Conservation (phyloP, 495 filamentous ascomycete genomes). For the Choiromyces venosus region DNA sequence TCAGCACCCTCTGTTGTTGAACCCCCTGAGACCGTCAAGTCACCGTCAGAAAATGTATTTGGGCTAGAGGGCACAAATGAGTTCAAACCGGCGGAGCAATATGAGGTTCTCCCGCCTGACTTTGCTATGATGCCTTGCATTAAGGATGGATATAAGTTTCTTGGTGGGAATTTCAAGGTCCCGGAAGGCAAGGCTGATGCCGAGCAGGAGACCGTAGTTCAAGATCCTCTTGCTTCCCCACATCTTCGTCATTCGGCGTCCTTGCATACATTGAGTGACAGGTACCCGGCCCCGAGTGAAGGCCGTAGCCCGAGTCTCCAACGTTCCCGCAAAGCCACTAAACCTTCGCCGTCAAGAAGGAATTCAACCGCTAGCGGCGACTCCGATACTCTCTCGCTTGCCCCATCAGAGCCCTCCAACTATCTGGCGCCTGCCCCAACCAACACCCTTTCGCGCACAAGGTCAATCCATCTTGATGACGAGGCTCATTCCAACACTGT, state of each 20-base stretch:
- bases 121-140: conserved; percentile 34
- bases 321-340: conserved; percentile 37
- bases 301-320: conserved; percentile 30
- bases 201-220: conserved; percentile 14
- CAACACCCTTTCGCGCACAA: conserved; percentile 29
- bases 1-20: conserved; percentile 12
- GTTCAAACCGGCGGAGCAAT: conserved; percentile 24
- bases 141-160: conserved; percentile 19
- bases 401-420: conserved; percentile 14
- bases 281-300: conserved; percentile 15
- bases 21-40: conserved; percentile 8
- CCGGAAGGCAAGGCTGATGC: conserved; percentile 18
- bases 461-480: conserved; percentile 39
- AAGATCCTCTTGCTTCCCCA: conserved; percentile 21
- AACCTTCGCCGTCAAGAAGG: conserved; percentile 27
- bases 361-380: conserved; percentile 22
- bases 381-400: conserved; percentile 17
- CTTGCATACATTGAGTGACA: conserved; percentile 30
- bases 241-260: conserved; percentile 30
- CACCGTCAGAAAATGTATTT: conserved; percentile 24
- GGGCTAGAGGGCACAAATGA: conserved; percentile 22
- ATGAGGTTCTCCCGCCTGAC: conserved; percentile 25
- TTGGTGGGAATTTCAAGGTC: conserved; percentile 32
- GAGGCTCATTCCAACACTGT: conserved; percentile 28
- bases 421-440: conserved; percentile 12